These are phyloP conservation scores for Pelargonium nanum DNA, from an alignment of 345 rosid genomes.

Conservation along the genomic window DNA sequence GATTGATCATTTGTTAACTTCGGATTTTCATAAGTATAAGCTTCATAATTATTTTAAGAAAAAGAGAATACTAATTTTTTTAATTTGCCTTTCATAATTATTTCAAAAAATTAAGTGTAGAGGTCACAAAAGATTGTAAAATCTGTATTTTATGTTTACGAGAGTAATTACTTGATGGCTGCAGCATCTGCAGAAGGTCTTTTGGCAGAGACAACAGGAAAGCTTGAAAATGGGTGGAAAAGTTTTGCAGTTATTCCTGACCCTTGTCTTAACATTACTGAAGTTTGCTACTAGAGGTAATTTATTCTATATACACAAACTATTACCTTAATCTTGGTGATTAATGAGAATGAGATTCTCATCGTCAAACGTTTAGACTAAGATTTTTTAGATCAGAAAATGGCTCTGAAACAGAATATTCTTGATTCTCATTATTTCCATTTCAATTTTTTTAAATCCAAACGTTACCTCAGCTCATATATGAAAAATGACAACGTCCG, in stretches of 20 bases:
- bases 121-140: not conserved
- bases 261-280: constrained; percentile 15
- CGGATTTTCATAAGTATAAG: too few relatives aligned
- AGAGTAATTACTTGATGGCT: constrained; percentile 6
- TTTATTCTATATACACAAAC: not conserved
- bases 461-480: too few relatives aligned
- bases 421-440: not conserved
- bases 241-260: constrained; percentile 19
- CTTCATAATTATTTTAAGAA: too few relatives aligned
- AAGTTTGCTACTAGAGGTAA: constrained; percentile 19
- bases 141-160: not conserved
- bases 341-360: too few relatives aligned
- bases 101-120: not conserved
- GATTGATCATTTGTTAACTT: too few relatives aligned
- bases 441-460: too few relatives aligned
- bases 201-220: constrained; percentile 72
- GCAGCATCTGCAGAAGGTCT: constrained; percentile 53
- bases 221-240: constrained; percentile 55
- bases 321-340: too few relatives aligned
- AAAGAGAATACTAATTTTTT: too few relatives aligned
- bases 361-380: too few relatives aligned
- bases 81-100: not conserved
- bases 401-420: too few relatives aligned
- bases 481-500: too few relatives aligned
- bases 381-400: too few relatives aligned